Percentiles rank a stretch among this genome's conserved stretches.
Conservation (phyloP, 1,284 basidiomycete genomes). For the Rhodotorula sp. region DNA sequence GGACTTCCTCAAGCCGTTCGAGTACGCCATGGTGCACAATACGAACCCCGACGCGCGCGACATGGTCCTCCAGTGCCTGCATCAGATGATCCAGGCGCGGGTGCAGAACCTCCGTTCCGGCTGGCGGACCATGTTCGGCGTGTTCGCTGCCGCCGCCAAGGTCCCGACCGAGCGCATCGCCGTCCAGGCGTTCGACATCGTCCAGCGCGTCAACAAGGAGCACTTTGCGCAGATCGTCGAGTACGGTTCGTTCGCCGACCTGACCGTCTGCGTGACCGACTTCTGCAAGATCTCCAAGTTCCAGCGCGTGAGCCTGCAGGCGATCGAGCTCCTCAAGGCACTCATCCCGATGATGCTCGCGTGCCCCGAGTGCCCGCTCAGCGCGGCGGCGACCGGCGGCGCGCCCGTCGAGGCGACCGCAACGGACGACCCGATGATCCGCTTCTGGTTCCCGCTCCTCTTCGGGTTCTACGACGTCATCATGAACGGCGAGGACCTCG, state of each 20-base stretch:
- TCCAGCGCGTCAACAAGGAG: constrained; percentile 84
- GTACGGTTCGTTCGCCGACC: constrained; percentile 90
- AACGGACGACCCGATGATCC: constrained; percentile 81
- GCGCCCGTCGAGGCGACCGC: constrained; percentile 46
- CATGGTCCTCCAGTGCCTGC: constrained; percentile 97
- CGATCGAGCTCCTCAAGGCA: constrained; percentile 92
- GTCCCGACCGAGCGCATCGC: constrained; percentile 82
- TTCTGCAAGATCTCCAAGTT: constrained; percentile 99
- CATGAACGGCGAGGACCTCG: constrained; percentile 99
- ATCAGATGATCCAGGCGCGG: constrained; percentile 97
- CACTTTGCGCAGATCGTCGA: constrained; percentile 89
- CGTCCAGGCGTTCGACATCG: constrained; percentile 93
- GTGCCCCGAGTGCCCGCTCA: constrained; percentile 76
- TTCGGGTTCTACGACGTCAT: constrained; percentile 99
- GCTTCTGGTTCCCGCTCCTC: constrained; percentile 94
- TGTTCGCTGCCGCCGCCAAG: constrained; percentile 93
- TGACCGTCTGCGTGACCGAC: constrained; percentile 96
- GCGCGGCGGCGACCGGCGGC: constrained; percentile 12
- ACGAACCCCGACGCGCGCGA: constrained; percentile 92
- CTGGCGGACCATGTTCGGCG: constrained; percentile 98
- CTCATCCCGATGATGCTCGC: constrained; percentile 89
- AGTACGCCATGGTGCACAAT: constrained; percentile 97
- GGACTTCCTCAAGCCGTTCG: constrained; percentile 97
- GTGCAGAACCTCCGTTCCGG: constrained; percentile 95
- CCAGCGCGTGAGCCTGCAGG: constrained; percentile 94